A percentile compares a stretch with the other conserved stretches of the same genome.
Evolutionary conservation across 306 rosid species (phyloP).

Genomic region (Crataegus laevigata): DNA sequence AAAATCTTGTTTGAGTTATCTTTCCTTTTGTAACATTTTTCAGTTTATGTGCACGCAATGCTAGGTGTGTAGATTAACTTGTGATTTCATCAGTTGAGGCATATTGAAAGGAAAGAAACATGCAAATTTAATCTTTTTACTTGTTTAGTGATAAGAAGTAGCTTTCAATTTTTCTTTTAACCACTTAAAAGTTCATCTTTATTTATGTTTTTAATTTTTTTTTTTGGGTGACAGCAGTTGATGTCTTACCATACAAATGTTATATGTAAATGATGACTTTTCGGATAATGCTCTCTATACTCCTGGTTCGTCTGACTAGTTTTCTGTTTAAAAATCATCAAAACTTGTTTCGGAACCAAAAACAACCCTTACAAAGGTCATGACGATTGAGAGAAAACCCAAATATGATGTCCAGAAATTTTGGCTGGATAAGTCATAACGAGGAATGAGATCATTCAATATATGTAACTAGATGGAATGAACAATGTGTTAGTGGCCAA

Average conservation of each 20-base stretch:
- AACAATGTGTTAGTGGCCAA: not conserved
- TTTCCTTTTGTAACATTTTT: not conserved
- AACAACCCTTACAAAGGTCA: not conserved
- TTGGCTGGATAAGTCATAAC: not conserved
- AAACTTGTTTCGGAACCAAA: not conserved
- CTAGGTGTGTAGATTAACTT: not conserved
- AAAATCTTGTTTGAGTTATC: not conserved
- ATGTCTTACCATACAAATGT: not conserved
- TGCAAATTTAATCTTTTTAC: not conserved
- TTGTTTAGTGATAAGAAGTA: not conserved
- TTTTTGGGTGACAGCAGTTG: not conserved
- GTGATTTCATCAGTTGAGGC: not conserved
- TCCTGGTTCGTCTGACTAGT: not conserved
- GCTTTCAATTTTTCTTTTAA: not conserved
- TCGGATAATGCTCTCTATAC: not conserved
- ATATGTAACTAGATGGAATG: not conserved
- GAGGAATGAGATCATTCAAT: not conserved
- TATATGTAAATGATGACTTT: not conserved
- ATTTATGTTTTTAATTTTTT: not conserved
- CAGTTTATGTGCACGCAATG: not conserved
- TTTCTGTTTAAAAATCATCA: not conserved
- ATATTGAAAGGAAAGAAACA: not conserved
- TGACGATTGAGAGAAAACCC: not conserved
- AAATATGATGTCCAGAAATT: not conserved
- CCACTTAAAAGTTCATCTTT: not conserved